Evolutionary conservation across 73 alveolate species (phyloP).

Genomic region (Uronychia setigera): DNA sequence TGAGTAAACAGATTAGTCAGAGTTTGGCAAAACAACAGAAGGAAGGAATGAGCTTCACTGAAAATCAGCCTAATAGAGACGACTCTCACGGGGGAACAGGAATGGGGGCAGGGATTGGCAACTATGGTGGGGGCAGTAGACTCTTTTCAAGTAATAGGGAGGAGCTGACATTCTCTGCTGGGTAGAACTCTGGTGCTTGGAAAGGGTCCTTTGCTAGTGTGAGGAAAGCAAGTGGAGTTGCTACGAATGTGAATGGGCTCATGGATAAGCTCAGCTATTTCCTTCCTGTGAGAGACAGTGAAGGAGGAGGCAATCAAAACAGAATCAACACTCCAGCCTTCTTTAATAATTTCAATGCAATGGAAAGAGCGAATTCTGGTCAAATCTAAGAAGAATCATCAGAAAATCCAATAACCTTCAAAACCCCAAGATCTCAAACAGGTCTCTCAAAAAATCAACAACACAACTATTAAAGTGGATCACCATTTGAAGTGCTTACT

Average conservation of each 20-base stretch:
- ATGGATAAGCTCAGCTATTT: background rate
- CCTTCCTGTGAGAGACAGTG: background rate
- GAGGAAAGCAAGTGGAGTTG: background rate
- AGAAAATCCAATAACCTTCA: too few species aligned
- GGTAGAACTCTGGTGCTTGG: background rate
- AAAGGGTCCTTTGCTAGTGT: background rate
- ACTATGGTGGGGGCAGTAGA: background rate
- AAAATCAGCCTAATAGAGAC: too few species aligned
- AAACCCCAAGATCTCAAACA: too few species aligned
- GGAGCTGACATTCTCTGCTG: background rate
- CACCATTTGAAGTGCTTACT: too few species aligned
- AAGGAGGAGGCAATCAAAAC: background rate
- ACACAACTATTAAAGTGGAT: too few species aligned
- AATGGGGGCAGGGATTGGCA: background rate
- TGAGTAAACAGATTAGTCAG: too few species aligned
- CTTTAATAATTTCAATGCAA: background rate
- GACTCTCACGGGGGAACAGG: background rate
- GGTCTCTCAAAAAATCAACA: too few species aligned
- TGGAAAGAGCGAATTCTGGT: too few species aligned
- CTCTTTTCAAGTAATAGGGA: background rate
- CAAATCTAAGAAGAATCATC: too few species aligned
- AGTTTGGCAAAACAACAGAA: too few species aligned
- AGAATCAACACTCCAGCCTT: background rate
- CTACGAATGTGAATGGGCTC: background rate
- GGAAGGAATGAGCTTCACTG: too few species aligned